Evolutionary conservation across 495 filamentous ascomycete species (phyloP).

Genomic region (Neurospora terricola): DNA sequence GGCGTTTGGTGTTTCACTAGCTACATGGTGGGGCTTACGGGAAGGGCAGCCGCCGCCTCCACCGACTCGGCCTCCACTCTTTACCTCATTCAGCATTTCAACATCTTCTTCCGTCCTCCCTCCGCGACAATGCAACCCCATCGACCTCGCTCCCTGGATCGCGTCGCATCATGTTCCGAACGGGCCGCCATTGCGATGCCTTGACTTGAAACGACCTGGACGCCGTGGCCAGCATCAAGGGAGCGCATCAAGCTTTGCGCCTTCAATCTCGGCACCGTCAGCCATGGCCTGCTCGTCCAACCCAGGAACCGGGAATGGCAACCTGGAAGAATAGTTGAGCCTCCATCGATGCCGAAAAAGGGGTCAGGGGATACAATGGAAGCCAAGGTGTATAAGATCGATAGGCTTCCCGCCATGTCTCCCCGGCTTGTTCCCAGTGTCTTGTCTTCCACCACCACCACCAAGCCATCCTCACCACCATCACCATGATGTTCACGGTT

Average conservation of each 20-base stretch:
- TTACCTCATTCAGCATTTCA: background rate
- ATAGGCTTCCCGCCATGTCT: background rate
- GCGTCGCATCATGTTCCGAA: background rate
- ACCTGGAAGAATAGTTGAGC: background rate
- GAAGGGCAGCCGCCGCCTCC: background rate
- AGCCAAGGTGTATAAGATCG: background rate
- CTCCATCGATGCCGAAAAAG: background rate
- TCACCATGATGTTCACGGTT: slow-evolving; percentile 18
- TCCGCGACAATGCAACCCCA: slow-evolving; percentile 22
- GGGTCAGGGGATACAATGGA: background rate
- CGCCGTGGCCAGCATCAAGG: background rate
- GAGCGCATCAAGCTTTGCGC: background rate
- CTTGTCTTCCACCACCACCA: background rate
- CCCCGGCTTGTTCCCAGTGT: background rate
- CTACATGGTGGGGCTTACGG: background rate
- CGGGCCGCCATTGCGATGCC: slow-evolving; percentile 18
- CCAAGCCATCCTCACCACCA: background rate
- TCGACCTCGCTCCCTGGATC: slow-evolving; percentile 2
- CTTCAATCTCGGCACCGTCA: background rate
- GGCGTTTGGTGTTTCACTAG: background rate
- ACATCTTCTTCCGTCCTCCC: slow-evolving; percentile 13
- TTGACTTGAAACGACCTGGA: background rate
- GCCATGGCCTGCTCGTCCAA: background rate
- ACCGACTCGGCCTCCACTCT: background rate
- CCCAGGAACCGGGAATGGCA: background rate